These are phyloP conservation scores for Akanthomyces lecanii DNA, from an alignment of 2,329 filamentous ascomycete species.

Conservation along the genomic window DNA sequence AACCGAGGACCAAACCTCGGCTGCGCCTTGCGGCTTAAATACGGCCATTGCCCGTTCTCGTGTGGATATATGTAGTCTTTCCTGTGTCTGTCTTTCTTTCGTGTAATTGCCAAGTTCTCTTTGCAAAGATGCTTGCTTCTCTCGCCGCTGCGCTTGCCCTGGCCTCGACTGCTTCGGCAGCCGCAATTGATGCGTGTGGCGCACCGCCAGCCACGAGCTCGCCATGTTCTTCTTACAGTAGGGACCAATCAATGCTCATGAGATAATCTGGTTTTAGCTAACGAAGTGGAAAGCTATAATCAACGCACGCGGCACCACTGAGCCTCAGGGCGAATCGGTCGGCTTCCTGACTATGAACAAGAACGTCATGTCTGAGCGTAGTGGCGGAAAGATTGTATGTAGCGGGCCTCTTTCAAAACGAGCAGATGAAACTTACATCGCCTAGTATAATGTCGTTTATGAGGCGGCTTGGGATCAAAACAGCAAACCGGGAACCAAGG, in stretches of 20 bases:
- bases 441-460: constrained; percentile 17
- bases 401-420: background rate
- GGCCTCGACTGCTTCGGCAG: constrained; percentile 3
- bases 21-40: background rate
- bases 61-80: background rate
- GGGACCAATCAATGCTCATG: too few species aligned
- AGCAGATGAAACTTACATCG: background rate
- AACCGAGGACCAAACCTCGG: constrained; percentile 6
- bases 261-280: background rate
- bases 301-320: constrained; percentile 16
- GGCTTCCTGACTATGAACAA: constrained; percentile 17
- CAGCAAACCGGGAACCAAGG: constrained; percentile 5
- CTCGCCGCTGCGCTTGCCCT: background rate
- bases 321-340: constrained; percentile 13
- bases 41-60: background rate
- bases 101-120: background rate
- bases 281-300: constrained; percentile 12
- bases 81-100: background rate
- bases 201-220: background rate
- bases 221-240: constrained; percentile 14
- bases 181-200: background rate
- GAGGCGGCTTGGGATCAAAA: constrained; percentile 12
- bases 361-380: background rate
- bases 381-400: constrained; percentile 16
- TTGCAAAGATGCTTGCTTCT: background rate